Percentiles rank a stretch among this genome's conserved stretches.
Conservation (phyloP, 176 grass and related monocot species). For the Bolboschoenus planiculmis region DNA sequence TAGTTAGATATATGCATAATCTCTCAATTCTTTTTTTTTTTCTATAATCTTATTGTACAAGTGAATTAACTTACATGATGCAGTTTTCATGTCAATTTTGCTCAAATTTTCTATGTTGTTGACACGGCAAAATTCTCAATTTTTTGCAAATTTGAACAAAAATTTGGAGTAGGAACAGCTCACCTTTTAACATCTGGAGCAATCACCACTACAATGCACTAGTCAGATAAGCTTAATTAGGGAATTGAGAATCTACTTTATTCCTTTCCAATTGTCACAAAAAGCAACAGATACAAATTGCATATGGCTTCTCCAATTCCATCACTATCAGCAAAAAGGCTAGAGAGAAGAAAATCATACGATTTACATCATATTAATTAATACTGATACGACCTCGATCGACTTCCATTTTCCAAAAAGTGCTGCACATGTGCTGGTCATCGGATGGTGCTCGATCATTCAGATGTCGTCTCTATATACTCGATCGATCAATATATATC, state of each 20-base stretch:
- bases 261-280: not conserved
- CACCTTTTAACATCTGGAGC: not conserved
- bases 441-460: not conserved
- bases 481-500: not conserved
- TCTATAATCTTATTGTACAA: not conserved
- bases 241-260: not conserved
- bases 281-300: not conserved
- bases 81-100: not conserved
- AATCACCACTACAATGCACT: not conserved
- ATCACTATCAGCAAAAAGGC: slow-evolving; percentile 2
- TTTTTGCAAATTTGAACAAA: not conserved
- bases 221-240: not conserved
- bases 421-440: not conserved
- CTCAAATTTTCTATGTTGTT: not conserved
- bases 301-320: not conserved
- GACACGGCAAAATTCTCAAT: not conserved
- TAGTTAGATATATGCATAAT: not conserved
- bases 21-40: not conserved
- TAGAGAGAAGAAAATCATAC: not conserved
- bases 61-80: not conserved
- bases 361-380: not conserved
- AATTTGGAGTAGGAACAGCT: not conserved
- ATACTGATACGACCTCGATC: not conserved
- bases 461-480: not conserved
- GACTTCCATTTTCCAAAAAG: not conserved